These are phyloP conservation scores for Talaromyces sp. DNA, from an alignment of 2,329 filamentous ascomycete species.

Conservation along the genomic window DNA sequence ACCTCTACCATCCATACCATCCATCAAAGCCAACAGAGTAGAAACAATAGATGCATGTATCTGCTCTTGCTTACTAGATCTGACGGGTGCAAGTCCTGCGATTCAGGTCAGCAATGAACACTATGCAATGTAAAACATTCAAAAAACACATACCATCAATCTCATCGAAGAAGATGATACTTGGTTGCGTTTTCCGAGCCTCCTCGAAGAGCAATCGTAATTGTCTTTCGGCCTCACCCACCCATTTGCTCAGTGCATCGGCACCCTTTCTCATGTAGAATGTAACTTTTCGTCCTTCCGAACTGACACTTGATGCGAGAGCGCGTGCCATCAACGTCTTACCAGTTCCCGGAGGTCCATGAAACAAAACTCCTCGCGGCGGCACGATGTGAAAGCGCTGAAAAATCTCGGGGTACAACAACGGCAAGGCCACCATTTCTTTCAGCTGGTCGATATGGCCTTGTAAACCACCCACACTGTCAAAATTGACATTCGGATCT, in stretches of 20 bases:
- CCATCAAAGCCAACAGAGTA: constrained; percentile 89
- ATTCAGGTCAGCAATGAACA: constrained; percentile 4
- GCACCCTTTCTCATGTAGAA: constrained; percentile 99
- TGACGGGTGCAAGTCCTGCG: constrained; percentile 73
- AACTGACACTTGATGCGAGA: constrained; percentile 82
- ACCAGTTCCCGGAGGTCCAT: constrained; percentile 93
- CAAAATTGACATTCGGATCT: constrained; percentile 87
- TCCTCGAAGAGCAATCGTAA: constrained; percentile 91
- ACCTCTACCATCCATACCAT: constrained; percentile 95
- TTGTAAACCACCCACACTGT: constrained; percentile 85
- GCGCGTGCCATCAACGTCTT: constrained; percentile 95
- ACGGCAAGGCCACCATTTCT: constrained; percentile 93
- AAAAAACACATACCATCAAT: constrained; percentile 67
- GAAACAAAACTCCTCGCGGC: constrained; percentile 89
- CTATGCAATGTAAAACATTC: background rate
- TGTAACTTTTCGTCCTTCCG: constrained; percentile 87
- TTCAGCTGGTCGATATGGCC: constrained; percentile 95
- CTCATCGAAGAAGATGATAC: constrained; percentile 99
- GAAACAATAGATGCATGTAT: constrained; percentile 98
- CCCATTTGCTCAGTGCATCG: constrained; percentile 97
- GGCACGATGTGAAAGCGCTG: constrained; percentile 86
- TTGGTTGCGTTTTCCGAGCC: constrained; percentile 89
- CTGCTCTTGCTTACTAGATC: constrained; percentile 97
- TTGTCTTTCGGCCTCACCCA: constrained; percentile 95
- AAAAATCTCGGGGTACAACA: constrained; percentile 94